A percentile compares a stretch with the other conserved stretches of the same genome.
phyloP scores from a whole-genome alignment of 2,329 filamentous ascomycete genomes.

The Arthroderma sp. region DNA sequence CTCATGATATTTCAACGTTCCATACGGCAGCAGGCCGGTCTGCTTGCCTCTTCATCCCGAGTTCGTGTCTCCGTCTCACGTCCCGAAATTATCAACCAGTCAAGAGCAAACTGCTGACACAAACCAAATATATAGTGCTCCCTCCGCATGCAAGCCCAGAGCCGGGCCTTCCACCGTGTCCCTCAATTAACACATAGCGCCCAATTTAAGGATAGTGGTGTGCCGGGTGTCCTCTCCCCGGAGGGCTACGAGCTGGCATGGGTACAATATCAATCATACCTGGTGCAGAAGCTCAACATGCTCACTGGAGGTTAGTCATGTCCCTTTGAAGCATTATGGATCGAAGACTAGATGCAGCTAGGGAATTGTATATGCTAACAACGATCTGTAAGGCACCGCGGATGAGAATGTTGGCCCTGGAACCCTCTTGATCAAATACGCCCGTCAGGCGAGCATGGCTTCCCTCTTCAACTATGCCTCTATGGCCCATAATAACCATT shows the following conservation, averaged over 20 bases:
- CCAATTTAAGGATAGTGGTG: conserved; percentile 39
- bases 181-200: conserved; percentile 39
- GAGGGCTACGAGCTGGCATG: conserved; percentile 65
- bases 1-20: conserved; percentile 34
- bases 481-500: conserved; percentile 82
- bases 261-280: conserved; percentile 64
- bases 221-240: conserved; percentile 59
- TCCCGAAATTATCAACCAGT: conserved; percentile 9
- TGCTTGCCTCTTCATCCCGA: conserved; percentile 30
- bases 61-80: conserved; percentile 19
- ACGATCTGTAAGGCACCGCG: conserved; percentile 44
- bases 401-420: conserved; percentile 51
- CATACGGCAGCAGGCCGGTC: conserved; percentile 33
- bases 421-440: conserved; percentile 59
- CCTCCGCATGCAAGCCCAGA: conserved; percentile 28
- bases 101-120: too few species aligned
- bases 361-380: not conserved
- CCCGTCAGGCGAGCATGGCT: conserved; percentile 66
- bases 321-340: not conserved
- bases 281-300: conserved; percentile 65
- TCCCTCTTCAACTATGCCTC: conserved; percentile 90
- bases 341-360: too few species aligned
- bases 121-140: conserved; percentile 19
- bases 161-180: conserved; percentile 33
- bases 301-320: conserved; percentile 52